Evolutionary conservation across 495 filamentous ascomycete species (phyloP), one percentile per base, ranked within the genome.

Genomic region (Aspergillus bertholletiae): DNA sequence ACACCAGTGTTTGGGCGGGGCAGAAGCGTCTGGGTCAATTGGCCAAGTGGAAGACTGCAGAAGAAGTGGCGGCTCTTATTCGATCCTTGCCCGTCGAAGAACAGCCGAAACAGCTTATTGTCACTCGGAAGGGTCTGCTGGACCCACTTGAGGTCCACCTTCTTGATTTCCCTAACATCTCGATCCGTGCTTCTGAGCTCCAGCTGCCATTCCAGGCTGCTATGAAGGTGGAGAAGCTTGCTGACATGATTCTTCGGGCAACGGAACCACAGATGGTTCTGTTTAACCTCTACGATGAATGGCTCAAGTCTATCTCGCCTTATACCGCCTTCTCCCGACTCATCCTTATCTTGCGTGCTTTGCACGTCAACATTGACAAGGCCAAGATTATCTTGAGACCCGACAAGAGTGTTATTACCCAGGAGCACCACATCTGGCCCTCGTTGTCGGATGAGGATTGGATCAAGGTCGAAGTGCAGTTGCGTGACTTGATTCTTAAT

Each of bases 261-360:
- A 97, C 95, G 0, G 95, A 97, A 64, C 95, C 95, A 20, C 94
- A 97, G 75, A 99, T 99, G 95, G 95, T 99, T 50, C 83, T 99
- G 5, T 97, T 97, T 83, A 99, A 99, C 67, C 82, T 99, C 24
- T 99, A 97, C 63, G 95, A 99, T 63, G 95, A 99, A 68, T 99
- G 95, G 95, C 75, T 97, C 58, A 97, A 97, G 84, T 90, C 88
- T 7, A 95, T 99, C 54, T 97, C 95, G 2, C 96, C 94, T 0
- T 99, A 97, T 76, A 99, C 93, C 13, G 94, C 94, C 20, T 99
- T 99, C 77, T 99, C 95, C 12, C 88, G 95, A 69, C 76, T 99
- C 46, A 88, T 99, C 56, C 77, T 99, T 52, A 97, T 99, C 57
- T 83, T 99, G 12, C 88, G 95, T 64, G 95, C 95, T 13, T 80